Base-by-base conservation (phyloP, 306 rosid species). In the Inga oerstediana region DNA sequence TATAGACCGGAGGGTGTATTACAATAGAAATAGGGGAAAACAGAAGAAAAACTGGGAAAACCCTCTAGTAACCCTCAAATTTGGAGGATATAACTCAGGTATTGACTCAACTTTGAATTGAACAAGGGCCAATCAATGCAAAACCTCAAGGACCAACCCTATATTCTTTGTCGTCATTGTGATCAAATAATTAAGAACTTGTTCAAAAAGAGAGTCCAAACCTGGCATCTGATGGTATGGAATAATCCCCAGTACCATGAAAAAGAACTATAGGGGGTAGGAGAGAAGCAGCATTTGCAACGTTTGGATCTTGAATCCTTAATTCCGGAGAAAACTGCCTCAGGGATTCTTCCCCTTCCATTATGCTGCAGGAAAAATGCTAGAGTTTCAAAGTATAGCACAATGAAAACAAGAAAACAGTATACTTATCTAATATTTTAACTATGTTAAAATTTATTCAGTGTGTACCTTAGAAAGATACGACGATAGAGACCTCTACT, bases 211-310 rank as follows among this genome's bases (percentile, higher is more conserved):
- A 75, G 67, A 39, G 72, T 64, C 82, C 81, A 56, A 76, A 95
- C 98, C 98, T 93, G 84, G 92, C 84, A 83, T 91, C 91, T 66
- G 97, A 92, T 39, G 99, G 99, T 83, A 95, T 92, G 62, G 99
- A 92, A 85, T 95, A 91, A 88, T 93, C 99, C 74, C 88, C 98
- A 70, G 98, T 93, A 35, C 99, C 99, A 85, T 95, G 99, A 81
- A 90, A 95, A 58, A 95, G 88, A 81, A 88, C 77, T 22, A 90
- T 43, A 35, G 84, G 92, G 65, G 99, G 99, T 48, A 95, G 87
- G 45, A 91, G 90, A 79, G 93, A 90, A 88, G 80, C 92, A 34
- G 92, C 92, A 82, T 89, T 85, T 78, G 84, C 89, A 81, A 89
- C 27, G 71, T 92, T 90, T 17, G 91, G 94, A 83, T 91, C 93